phyloP scores from a whole-genome alignment of 345 rosid genomes.

The Linum trigynum region DNA sequence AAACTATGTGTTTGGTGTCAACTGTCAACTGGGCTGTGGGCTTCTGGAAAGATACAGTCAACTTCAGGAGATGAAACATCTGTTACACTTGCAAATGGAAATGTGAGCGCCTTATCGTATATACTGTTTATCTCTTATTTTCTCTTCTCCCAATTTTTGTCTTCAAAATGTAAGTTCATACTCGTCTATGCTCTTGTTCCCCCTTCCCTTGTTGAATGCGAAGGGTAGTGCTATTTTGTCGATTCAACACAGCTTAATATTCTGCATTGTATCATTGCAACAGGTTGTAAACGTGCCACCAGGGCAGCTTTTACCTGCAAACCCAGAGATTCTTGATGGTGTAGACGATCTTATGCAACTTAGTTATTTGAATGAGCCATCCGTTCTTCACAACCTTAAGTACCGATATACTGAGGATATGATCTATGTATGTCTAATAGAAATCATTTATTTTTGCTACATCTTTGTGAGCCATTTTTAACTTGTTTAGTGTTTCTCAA shows the following conservation, averaged over 20 bases:
- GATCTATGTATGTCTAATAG: constrained; percentile 67
- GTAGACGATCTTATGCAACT: constrained; percentile 87
- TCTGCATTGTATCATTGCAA: constrained; percentile 7
- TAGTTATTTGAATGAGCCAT: constrained; percentile 91
- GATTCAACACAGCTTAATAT: not conserved
- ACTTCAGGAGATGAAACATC: constrained; percentile 53
- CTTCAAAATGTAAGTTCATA: not conserved
- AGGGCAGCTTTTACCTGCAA: constrained; percentile 80
- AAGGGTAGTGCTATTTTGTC: not conserved
- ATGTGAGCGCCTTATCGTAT: constrained; percentile 36
- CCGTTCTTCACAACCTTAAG: constrained; percentile 77
- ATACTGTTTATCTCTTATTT: not conserved
- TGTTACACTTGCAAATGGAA: constrained; percentile 53
- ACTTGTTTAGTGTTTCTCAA: constrained; percentile 12
- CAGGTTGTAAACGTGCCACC: constrained; percentile 72
- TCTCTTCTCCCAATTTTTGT: not conserved
- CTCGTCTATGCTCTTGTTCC: not conserved
- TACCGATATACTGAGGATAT: constrained; percentile 64
- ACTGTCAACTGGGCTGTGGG: constrained; percentile 53
- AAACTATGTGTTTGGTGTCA: constrained; percentile 84
- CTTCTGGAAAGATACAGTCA: constrained; percentile 64
- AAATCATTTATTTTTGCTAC: constrained; percentile 4
- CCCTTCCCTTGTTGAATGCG: not conserved
- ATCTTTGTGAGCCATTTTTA: constrained; percentile 11
- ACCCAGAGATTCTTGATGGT: constrained; percentile 81